Base-by-base conservation (phyloP, 2,329 filamentous ascomycete species). In the Epichloe aotearoae region DNA sequence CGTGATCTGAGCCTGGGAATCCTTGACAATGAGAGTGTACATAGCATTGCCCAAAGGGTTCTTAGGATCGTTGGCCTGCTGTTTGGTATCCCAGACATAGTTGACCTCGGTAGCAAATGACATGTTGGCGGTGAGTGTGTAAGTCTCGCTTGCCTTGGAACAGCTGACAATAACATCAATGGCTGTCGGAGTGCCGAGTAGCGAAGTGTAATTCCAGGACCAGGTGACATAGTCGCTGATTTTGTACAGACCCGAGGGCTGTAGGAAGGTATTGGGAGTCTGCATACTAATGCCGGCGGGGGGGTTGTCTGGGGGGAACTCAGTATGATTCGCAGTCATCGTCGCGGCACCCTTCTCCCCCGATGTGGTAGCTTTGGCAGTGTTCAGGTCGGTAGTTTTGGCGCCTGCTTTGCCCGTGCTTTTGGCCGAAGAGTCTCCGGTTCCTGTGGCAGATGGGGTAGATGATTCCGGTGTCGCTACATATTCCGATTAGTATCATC, bases 181-280 rank as follows among this genome's bases (percentile, higher is more conserved):
- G 40, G 78, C 80, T 3, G 76, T 79, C 2, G 81, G 81, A 1
- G 70, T 75, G 26, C 68, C 77, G 50, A 72, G 69, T 33, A 84
- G 63, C 43, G 74, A 74, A 3, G 81, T 84, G 68, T 83, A 84
- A 66, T 83, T 83, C 79, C 80, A 84, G 45, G 66, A 73, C 64
- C 77, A 80, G 14, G 78, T 83, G 42, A 82, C 68, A 43, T 69
- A 69, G 59, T 82, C 73, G 54, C 77, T 75, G 54, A 83, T 79
- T 60, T 79, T 79, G 71, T 77, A 82, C 40, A 80, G 70, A 52
- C 73, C 69, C 10, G 71, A 69, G 26, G 69, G 68, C 11, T 67
- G 66, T 4, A 65, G 61, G 3, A 68, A 70, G 6, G 69, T 63
- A 39, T 70, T 66, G 1, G 80, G 80, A 2, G 70, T 73, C 43